Conservation (phyloP, 441 rosid genomes). For the Euphorbia celastroides region DNA sequence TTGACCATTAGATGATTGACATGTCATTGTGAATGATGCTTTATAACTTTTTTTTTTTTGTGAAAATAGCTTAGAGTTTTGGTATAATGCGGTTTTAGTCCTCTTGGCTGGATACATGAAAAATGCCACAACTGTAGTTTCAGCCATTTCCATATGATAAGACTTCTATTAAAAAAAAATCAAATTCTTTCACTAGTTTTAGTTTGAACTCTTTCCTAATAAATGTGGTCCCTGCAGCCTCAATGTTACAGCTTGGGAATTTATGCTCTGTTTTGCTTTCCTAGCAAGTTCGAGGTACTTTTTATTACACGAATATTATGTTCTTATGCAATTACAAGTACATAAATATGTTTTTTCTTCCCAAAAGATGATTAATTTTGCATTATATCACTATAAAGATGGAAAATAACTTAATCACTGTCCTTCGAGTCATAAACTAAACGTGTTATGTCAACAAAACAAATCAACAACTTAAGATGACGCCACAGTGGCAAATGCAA, state of each 20-base stretch:
- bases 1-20: no score
- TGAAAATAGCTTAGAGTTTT: conserved; percentile 43
- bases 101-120: conserved; percentile 49
- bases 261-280: conserved; percentile 64
- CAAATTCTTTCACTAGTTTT: not conserved
- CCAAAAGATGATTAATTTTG: no score
- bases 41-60: not conserved
- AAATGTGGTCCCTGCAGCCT: conserved; percentile 28
- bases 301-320: no score
- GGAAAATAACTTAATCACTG: no score
- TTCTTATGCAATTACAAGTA: no score
- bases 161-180: not conserved
- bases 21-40: no score
- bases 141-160: conserved; percentile 64
- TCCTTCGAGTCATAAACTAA: no score
- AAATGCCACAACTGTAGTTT: conserved; percentile 38
- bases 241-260: conserved; percentile 37
- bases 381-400: no score
- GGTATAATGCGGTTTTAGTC: conserved; percentile 50
- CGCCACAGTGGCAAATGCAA: no score
- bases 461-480: no score
- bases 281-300: conserved; percentile 50
- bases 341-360: no score
- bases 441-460: no score
- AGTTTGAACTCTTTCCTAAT: not conserved